These are phyloP conservation scores for Leishmania tarentolae DNA, from an alignment of 208 protist species.

Conservation along the genomic window DNA sequence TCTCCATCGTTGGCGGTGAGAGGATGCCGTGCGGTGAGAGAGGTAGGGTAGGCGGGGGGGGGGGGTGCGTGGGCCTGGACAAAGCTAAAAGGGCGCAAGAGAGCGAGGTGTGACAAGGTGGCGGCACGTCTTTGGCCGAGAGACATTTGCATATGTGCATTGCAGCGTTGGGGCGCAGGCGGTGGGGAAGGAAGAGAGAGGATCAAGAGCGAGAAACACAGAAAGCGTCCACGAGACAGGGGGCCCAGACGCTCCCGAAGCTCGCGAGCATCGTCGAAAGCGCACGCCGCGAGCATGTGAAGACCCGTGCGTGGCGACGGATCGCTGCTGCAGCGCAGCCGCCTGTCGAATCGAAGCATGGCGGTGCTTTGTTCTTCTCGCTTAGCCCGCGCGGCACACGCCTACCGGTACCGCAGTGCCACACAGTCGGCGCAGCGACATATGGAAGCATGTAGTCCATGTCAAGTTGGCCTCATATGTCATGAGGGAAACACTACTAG, in stretches of 20 bases:
- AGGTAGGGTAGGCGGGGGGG: too few relatives aligned
- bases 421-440: too few relatives aligned
- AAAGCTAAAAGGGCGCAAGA: not conserved
- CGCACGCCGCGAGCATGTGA: too few relatives aligned
- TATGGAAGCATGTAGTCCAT: too few relatives aligned
- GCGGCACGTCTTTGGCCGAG: not conserved
- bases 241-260: not conserved
- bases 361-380: not conserved
- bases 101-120: not conserved
- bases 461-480: too few relatives aligned
- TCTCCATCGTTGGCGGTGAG: not conserved
- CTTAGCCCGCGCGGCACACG: too few relatives aligned
- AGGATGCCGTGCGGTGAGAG: too few relatives aligned
- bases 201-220: not conserved
- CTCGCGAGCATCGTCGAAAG: not conserved
- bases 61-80: not conserved
- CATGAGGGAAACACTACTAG: not conserved
- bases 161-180: not conserved
- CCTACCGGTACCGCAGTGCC: too few relatives aligned
- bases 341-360: not conserved
- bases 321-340: not conserved
- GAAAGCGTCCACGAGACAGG: not conserved
- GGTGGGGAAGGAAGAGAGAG: not conserved
- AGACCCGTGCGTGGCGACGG: not conserved
- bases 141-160: not conserved